Base-by-base conservation (phyloP, 805 yeast species). In the Nadsonia fulvescens region DNA sequence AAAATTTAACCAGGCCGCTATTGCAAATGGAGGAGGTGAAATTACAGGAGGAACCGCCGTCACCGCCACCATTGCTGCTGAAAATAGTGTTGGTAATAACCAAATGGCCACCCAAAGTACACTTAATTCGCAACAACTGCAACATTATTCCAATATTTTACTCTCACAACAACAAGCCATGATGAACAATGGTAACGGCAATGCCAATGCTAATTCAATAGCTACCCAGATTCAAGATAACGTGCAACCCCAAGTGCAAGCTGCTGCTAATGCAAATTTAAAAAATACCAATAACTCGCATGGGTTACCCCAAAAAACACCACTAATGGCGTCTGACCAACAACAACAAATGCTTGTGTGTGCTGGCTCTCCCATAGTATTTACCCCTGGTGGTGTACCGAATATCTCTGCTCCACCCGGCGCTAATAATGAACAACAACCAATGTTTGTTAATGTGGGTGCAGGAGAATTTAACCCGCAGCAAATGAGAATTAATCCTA, bases 141-240 rank as follows among this genome's bases (percentile, higher is more conserved):
- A 34, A 22, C 43, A 37, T 28, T 32, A 36, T 20, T 29, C 33
- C 23, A 31, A 34, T 28, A 31, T 28, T n/a, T 35, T 32, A 15
- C 34, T 20, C n/a, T 38, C 33, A 9, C 39, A 32, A 17, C 52
- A 41, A 18, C 30, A 39, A n/a, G 39, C 38, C 7, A 33, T 37
- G 31, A 38, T 38, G 28, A 36, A 36, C 24, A 40, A 38, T 9
- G 27, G 22, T 18, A 32, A 23, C 32, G 30, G 24, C 5, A 29
- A 37, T 8, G 27, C 27, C 8, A 33, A 22, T 11, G 38, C 35
- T 14, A 31, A 30, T n/a, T n/a, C n/a, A n/a, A n/a, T n/a, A n/a
- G n/a, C n/a, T n/a, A n/a, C n/a, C n/a, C n/a, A n/a, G n/a, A n/a
- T n/a, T n/a, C n/a, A n/a, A n/a, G n/a, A n/a, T n/a, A n/a, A n/a